These are phyloP conservation scores for Aeschynomene evenia DNA, from an alignment of 306 rosid genomes.

Conservation along the genomic window DNA sequence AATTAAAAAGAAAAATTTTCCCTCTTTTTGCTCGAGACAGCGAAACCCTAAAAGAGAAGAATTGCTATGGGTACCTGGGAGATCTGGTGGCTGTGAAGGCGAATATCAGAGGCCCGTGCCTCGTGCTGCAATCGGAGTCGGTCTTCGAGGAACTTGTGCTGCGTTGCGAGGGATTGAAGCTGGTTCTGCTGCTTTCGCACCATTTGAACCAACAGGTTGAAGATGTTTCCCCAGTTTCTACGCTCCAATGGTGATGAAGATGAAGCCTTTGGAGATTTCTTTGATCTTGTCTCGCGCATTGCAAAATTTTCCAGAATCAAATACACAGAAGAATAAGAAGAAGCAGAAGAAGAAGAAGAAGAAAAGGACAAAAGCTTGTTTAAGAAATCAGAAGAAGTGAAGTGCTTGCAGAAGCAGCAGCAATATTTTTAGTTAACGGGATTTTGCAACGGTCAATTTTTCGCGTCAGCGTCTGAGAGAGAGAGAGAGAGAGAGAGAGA, in stretches of 20 bases:
- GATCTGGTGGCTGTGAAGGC: conserved; percentile 41
- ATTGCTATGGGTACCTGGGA: conserved; percentile 41
- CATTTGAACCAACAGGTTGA: conserved; percentile 54
- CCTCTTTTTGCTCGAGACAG: background rate
- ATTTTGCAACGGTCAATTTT: conserved; percentile 30
- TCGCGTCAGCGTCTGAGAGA: background rate
- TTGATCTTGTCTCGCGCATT: conserved; percentile 43
- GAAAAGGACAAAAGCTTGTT: background rate
- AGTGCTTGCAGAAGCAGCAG: background rate
- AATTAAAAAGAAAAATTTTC: background rate
- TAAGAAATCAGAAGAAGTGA: conserved; percentile 28
- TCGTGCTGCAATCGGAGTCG: conserved; percentile 54
- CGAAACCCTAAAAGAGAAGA: conserved; percentile 37
- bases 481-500: background rate
- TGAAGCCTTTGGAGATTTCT: conserved; percentile 15
- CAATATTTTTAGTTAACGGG: background rate
- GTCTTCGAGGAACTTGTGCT: conserved; percentile 57
- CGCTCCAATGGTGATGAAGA: conserved; percentile 27
- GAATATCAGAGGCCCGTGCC: conserved; percentile 56
- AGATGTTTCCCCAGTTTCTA: conserved; percentile 59
- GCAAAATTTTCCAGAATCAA: background rate
- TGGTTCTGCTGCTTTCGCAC: conserved; percentile 56
- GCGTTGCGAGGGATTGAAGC: conserved; percentile 54
- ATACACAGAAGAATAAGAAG: background rate
- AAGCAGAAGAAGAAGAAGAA: background rate